These are phyloP conservation scores for Colletotrichum siamense DNA, from an alignment of 2,329 filamentous ascomycete species.

Conservation along the genomic window DNA sequence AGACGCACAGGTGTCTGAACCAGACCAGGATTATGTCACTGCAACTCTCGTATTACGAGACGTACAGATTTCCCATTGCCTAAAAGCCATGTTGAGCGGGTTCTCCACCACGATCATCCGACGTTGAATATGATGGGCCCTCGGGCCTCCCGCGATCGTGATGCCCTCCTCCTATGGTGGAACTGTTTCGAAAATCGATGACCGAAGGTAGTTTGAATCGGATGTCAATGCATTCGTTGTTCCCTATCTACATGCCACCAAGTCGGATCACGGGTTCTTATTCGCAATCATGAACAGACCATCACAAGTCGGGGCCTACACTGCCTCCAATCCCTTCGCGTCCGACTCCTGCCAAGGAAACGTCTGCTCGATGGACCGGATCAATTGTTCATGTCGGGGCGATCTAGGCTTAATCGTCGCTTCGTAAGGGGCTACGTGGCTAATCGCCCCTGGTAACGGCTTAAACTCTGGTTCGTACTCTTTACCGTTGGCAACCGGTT, in stretches of 20 bases:
- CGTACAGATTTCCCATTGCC: background rate
- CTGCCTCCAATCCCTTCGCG: background rate
- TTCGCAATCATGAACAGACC: background rate
- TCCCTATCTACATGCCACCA: background rate
- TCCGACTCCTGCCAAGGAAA: background rate
- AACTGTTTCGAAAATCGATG: background rate
- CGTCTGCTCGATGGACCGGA: background rate
- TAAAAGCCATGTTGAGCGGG: background rate
- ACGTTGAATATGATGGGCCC: background rate
- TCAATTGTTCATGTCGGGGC: constrained; percentile 1
- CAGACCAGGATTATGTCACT: background rate
- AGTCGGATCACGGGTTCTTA: background rate
- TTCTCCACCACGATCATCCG: background rate
- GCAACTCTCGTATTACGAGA: background rate
- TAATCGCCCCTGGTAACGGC: background rate
- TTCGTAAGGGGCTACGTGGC: background rate
- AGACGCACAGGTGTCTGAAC: background rate
- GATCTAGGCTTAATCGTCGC: background rate
- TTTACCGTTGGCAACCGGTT: constrained; percentile 37
- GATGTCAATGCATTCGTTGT: background rate
- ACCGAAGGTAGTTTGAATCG: background rate
- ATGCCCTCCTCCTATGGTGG: background rate
- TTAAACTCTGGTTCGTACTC: constrained; percentile 29
- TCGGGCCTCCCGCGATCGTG: background rate
- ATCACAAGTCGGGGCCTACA: background rate